A percentile compares a stretch with the other conserved stretches of the same genome.
phyloP scores from a whole-genome alignment of 106 monocot species.

The Platanthera zijinensis region DNA sequence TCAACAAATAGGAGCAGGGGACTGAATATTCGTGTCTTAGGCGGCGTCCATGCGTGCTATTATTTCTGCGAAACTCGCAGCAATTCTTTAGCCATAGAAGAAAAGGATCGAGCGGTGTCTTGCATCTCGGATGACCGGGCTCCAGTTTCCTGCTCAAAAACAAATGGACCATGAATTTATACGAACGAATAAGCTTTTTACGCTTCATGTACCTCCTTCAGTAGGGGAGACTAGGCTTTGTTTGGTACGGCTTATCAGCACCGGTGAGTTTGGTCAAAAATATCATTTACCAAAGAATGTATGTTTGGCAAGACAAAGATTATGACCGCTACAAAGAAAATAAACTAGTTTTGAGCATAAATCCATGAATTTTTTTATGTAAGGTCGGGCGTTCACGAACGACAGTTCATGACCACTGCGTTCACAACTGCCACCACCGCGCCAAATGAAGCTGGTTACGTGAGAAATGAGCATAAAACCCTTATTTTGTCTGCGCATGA shows the following conservation, averaged over 20 bases:
- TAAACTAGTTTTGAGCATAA: no score
- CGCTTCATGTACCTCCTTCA: not conserved
- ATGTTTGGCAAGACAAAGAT: no score
- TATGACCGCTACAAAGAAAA: no score
- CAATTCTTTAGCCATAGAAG: conserved; percentile 57
- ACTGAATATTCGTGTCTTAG: not conserved
- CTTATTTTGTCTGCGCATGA: no score
- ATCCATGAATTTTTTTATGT: no score
- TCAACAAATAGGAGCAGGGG: not conserved
- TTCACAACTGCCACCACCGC: no score
- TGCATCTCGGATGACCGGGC: conserved; percentile 52
- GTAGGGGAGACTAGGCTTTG: not conserved
- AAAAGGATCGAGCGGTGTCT: conserved; percentile 58
- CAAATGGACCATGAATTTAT: not conserved
- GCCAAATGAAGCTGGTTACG: no score
- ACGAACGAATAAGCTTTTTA: not conserved
- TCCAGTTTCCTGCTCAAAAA: conserved; percentile 33
- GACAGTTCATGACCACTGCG: no score
- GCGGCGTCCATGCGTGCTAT: not conserved
- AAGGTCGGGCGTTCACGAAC: no score
- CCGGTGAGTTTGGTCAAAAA: no score
- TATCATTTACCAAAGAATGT: no score
- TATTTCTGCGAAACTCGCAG: conserved; percentile 23
- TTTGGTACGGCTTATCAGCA: not conserved
- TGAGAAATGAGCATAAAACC: no score